phyloP scores from a whole-genome alignment of 441 rosid species.

The Kokia cookei region DNA sequence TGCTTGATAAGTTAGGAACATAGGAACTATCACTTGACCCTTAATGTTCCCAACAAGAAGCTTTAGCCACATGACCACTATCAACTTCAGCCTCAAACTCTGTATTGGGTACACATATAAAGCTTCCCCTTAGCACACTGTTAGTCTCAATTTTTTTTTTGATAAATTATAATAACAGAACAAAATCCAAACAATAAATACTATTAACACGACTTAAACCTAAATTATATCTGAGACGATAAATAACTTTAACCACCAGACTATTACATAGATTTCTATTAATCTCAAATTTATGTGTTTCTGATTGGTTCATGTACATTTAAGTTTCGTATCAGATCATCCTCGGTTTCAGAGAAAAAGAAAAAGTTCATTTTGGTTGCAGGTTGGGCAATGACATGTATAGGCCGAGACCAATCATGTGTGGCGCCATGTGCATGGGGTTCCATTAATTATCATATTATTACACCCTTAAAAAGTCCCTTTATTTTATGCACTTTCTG shows the following conservation, averaged over 20 bases:
- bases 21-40: slow-evolving; percentile 16
- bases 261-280: too few species aligned
- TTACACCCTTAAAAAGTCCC: neutral
- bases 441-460: slow-evolving; percentile 10
- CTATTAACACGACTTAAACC: too few species aligned
- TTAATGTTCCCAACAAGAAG: slow-evolving; percentile 20
- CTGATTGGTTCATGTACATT: neutral
- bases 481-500: neutral
- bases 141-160: neutral
- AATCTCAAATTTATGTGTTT: neutral
- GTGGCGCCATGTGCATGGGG: slow-evolving; percentile 26
- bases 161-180: too few species aligned
- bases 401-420: slow-evolving; percentile 24
- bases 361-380: neutral
- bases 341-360: neutral
- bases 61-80: slow-evolving; percentile 12
- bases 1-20: slow-evolving; percentile 17
- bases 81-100: slow-evolving; percentile 14
- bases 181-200: too few species aligned
- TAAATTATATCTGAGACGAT: too few species aligned
- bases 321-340: neutral
- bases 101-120: neutral
- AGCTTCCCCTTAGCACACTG: neutral
- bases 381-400: neutral
- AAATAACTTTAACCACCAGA: too few species aligned